Base-by-base conservation (phyloP, 768 basidiomycete species). In the Termitomyces bulborhizus region DNA sequence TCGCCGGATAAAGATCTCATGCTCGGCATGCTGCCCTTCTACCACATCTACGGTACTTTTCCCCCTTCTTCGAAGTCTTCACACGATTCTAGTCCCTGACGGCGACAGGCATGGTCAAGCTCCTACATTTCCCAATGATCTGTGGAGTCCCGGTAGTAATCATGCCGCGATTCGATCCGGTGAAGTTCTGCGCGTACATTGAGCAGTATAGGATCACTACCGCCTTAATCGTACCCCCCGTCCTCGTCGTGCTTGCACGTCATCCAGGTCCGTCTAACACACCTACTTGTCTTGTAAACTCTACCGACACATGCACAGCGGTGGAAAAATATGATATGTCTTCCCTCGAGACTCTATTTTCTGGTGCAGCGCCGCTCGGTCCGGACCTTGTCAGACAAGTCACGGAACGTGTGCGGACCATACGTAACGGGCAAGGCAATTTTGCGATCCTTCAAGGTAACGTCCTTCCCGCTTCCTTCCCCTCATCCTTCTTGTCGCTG, bases 281-380 rank as follows among this genome's bases (percentile, higher is more conserved):
- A 3, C 6, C 7, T 24, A 1, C 16, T 11, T 15, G 7, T 26
- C 36, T 21, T 3, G 47, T 13, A 13, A 34, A 1, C 32, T 3
- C 34, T 3, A 9, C 21, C n/a, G 15, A 49, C 31, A 15, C 26
- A n/a, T 31, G 7, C 36, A 3, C 51, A 86, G 87, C 79, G 11
- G 77, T 90, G 5, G 78, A 80, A 55, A 70, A 85, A 62, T 86
- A 87, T 66, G 78, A 93, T 63, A 61, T 94, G 45, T 78, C 78
- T 0, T 78, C 82, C 1, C 64, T 94, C 13, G 64, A 73, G 21
- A 62, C 77, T 3, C 60, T 93, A 34, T 75, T 83, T 57, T 88
- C 83, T 4, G 93, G 90, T 3, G 93, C 92, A 0, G 93, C 93
- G 1, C 93, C 93, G 0, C 70, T 94, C 1, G 85, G 87, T 0